These are phyloP conservation scores for Aspergillus calidoustus DNA, from an alignment of 2,329 filamentous ascomycete genomes.

Conservation along the genomic window DNA sequence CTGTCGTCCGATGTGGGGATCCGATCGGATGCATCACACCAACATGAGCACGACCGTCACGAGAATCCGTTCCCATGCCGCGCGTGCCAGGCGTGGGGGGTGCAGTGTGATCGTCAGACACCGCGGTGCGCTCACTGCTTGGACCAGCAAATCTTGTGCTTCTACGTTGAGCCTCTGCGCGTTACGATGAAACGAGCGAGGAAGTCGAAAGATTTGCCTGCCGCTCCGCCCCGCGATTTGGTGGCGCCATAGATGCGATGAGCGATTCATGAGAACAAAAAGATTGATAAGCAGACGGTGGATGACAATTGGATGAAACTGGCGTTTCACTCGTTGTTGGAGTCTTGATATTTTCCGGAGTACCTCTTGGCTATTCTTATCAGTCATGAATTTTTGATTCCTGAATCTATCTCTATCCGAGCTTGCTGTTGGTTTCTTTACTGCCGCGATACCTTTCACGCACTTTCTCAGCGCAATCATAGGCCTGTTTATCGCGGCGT, in stretches of 20 bases:
- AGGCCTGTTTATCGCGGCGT: background rate
- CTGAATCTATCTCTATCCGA: background rate
- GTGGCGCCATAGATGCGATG: background rate
- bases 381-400: background rate
- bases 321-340: background rate
- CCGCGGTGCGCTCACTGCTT: constrained; percentile 39
- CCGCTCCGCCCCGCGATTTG: background rate
- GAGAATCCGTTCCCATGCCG: constrained; percentile 26
- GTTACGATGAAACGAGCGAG: constrained; percentile 25
- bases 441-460: background rate
- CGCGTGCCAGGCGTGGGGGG: constrained; percentile 34
- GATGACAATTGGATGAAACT: background rate
- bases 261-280: background rate
- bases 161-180: constrained; percentile 36
- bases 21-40: background rate
- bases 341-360: background rate
- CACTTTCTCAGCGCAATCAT: background rate
- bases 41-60: background rate
- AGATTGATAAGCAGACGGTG: background rate
- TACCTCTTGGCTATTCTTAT: background rate
- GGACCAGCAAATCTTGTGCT: constrained; percentile 39
- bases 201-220: background rate
- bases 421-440: background rate
- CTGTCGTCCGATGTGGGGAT: background rate
- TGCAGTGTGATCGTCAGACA: constrained; percentile 33